Conservation (phyloP, 371 early-diverging fungal genomes). For the Catenaria anguillulae region DNA sequence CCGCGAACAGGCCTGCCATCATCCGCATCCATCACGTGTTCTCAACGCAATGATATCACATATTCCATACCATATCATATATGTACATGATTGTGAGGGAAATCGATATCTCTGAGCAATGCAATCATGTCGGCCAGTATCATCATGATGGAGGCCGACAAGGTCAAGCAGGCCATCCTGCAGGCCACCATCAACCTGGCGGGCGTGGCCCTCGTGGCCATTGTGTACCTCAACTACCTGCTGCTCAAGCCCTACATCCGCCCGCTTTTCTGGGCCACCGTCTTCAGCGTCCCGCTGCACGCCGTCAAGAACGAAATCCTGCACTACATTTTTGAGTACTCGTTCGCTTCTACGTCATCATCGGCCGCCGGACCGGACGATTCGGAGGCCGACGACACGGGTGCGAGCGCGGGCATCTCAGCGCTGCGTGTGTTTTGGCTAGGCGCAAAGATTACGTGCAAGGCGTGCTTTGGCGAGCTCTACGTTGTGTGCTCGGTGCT, state of each 20-base stretch:
- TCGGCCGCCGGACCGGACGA: no score
- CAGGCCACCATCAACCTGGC: slow-evolving; percentile 4
- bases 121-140: no score
- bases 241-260: slow-evolving; percentile 5
- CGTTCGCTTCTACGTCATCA: no score
- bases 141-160: neutral
- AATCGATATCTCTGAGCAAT: no score
- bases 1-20: no score
- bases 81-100: no score
- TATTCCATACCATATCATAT: no score
- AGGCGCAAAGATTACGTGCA: neutral
- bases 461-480: neutral
- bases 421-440: slow-evolving; percentile 4
- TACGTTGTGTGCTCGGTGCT: neutral
- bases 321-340: neutral
- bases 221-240: slow-evolving; percentile 5
- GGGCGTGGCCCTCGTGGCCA: neutral
- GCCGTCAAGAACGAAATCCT: slow-evolving; percentile 2
- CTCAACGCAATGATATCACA: no score
- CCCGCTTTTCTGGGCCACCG: neutral
- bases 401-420: neutral
- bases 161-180: slow-evolving; percentile 1
- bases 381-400: no score
- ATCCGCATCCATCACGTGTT: no score
- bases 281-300: slow-evolving; percentile 1